A percentile compares a stretch with the other conserved stretches of the same genome.
Evolutionary conservation across 2,329 filamentous ascomycete species (phyloP).

Genomic region (Fusarium pseudocircinatum): DNA sequence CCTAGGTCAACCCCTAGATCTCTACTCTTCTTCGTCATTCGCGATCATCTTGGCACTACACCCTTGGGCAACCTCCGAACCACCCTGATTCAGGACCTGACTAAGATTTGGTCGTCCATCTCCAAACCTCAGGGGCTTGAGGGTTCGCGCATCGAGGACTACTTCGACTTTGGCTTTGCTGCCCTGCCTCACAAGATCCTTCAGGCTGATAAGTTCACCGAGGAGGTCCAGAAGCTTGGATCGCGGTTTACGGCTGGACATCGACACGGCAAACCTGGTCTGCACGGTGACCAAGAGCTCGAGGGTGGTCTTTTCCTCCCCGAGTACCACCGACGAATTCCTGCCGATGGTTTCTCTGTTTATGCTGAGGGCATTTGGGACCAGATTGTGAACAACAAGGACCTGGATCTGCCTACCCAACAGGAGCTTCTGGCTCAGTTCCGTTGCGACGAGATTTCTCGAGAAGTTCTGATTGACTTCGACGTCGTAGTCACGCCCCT

Average conservation of each 20-base stretch:
- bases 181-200: slow-evolving; percentile 96
- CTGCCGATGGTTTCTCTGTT: slow-evolving; percentile 93
- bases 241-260: slow-evolving; percentile 85
- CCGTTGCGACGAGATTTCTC: slow-evolving; percentile 94
- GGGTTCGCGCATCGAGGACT: slow-evolving; percentile 89
- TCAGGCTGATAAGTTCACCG: slow-evolving; percentile 88
- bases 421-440: slow-evolving; percentile 97
- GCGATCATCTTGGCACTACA: slow-evolving; percentile 93
- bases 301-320: slow-evolving; percentile 87
- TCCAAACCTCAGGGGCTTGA: slow-evolving; percentile 92
- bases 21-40: slow-evolving; percentile 97
- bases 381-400: slow-evolving; percentile 98
- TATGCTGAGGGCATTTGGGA: slow-evolving; percentile 98
- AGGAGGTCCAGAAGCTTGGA: slow-evolving; percentile 82
- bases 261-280: slow-evolving; percentile 70
- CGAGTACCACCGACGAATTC: slow-evolving; percentile 95
- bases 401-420: slow-evolving; percentile 94
- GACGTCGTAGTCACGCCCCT: slow-evolving; percentile 84
- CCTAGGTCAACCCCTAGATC: slow-evolving; percentile 84
- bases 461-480: slow-evolving; percentile 86
- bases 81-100: slow-evolving; percentile 89
- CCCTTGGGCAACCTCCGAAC: slow-evolving; percentile 89
- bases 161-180: slow-evolving; percentile 98
- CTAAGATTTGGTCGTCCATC: slow-evolving; percentile 90
- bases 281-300: slow-evolving; percentile 74